Conservation (phyloP, 164 flowering plant species). For the Tinospora cordifolia region DNA sequence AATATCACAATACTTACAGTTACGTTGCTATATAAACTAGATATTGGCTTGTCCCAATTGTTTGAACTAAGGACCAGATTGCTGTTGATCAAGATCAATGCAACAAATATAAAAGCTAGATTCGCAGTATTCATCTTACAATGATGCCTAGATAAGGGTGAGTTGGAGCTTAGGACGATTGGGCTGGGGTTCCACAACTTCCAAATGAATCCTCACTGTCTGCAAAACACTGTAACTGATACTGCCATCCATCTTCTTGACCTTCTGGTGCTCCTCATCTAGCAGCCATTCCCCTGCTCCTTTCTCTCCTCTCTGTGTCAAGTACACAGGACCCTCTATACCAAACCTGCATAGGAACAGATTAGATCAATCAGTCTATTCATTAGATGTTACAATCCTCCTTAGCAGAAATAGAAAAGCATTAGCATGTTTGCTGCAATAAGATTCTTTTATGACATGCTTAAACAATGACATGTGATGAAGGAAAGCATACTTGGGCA, state of each 20-base stretch:
- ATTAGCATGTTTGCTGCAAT: not conserved
- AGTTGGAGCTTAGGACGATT: constrained; percentile 87
- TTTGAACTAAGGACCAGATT: not conserved
- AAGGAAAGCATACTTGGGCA: constrained; percentile 66
- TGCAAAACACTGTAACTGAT: constrained; percentile 58
- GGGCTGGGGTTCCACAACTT: constrained; percentile 92
- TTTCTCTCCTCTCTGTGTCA: constrained; percentile 46
- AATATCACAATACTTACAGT: not conserved
- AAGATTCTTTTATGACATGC: not conserved
- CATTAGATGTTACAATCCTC: not conserved
- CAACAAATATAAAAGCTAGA: too few species aligned
- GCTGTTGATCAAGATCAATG: too few species aligned
- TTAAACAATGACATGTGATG: not conserved
- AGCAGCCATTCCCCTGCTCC: constrained; percentile 70
- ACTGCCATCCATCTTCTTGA: constrained; percentile 63
- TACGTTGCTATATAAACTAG: not conserved
- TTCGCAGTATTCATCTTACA: too few species aligned
- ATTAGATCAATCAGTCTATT: not conserved
- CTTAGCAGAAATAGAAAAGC: too few species aligned
- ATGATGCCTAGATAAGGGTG: constrained; percentile 36
- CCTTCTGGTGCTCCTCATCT: constrained; percentile 81
- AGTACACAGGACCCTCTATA: constrained; percentile 86
- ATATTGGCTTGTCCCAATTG: not conserved
- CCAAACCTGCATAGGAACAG: constrained; percentile 48
- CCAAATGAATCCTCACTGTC: constrained; percentile 68